Base-by-base conservation (phyloP, 441 rosid genomes). In the Hypseocharis bilobata region DNA sequence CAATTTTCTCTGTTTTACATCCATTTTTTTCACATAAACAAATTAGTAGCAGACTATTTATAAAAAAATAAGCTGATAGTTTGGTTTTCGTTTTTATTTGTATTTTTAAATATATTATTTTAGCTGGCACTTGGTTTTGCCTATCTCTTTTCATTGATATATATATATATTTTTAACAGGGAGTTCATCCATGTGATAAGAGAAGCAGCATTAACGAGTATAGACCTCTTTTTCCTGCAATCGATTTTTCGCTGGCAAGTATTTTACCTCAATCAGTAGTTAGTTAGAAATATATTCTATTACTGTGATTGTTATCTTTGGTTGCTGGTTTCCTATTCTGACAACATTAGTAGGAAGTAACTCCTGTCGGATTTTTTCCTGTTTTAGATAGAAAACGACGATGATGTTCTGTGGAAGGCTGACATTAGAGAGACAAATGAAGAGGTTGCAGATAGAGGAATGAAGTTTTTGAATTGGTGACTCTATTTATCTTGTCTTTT, bases 211-310 rank as follows among this genome's bases (percentile, higher is more conserved):
- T 85, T 36, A 82, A 72, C 61, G 78, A 74, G 44, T 71, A 67
- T 69, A 77, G 54, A 7, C 27, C 76, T 57, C 80, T 60, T 65
- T 92, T 86, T 68, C 86, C 88, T 6, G 78, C 57, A 19, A 72
- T 89, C 67, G 96, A 92, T 70, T 89, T 89, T 68, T 80, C 87
- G 23, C 40, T 79, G 92, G 92, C 76, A 81, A 68, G 70, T 69
- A 58, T 55, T 70, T 7, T 42, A 55, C 8, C 16, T 61, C 23
- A 1, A 20, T 5, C 23, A 1, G 7, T n/a, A 61, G 4, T 7
- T 1, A 19, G 26, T 60, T 60, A 3, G 7, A 17, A 28, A 11
- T 56, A 26, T 26, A 22, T 1, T 56, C 10, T 56, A 3, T 26
- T 56, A n/a, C n/a, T n/a, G n/a, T 49, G 23, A 5, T 20, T 17